Conservation (phyloP, 164 flowering plant genomes). For the Litsea cubeba region DNA sequence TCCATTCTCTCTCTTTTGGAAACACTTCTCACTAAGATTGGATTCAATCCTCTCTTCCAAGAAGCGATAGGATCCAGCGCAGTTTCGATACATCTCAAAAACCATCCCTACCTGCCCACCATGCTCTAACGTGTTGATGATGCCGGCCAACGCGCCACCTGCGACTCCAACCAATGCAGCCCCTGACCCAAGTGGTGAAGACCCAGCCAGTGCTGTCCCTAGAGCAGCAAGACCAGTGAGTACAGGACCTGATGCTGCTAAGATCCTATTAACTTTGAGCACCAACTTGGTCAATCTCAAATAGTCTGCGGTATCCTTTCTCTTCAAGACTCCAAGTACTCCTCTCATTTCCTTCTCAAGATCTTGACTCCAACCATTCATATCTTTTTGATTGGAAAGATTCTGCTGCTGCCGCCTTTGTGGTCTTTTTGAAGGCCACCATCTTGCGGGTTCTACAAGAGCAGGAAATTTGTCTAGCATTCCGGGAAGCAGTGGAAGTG, state of each 20-base stretch:
- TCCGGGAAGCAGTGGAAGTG: conserved; percentile 43
- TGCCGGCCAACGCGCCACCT: conserved; percentile 43
- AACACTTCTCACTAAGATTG: conserved; percentile 12
- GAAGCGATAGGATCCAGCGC: conserved; percentile 30
- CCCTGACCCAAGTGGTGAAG: conserved; percentile 12
- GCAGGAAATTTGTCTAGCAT: conserved; percentile 53
- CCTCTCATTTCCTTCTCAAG: conserved; percentile 54
- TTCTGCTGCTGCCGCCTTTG: neutral
- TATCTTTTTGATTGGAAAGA: neutral
- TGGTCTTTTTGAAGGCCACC: conserved; percentile 24
- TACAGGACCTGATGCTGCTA: conserved; percentile 51
- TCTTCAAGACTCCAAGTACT: conserved; percentile 32
- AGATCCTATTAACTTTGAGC: conserved; percentile 37
- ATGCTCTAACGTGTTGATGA: conserved; percentile 46
- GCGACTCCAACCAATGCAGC: conserved; percentile 24
- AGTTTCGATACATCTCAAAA: conserved; percentile 43
- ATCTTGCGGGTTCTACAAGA: conserved; percentile 39
- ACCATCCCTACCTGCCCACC: conserved; percentile 68
- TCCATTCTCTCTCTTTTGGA: conserved; percentile 42
- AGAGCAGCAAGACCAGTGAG: conserved; percentile 48
- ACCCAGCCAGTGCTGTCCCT: conserved; percentile 35
- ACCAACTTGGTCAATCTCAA: conserved; percentile 33
- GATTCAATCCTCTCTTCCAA: conserved; percentile 34
- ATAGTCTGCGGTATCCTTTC: conserved; percentile 44
- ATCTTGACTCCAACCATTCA: conserved; percentile 39